A percentile compares a stretch with the other conserved stretches of the same genome.
Evolutionary conservation across 192 early-diverging fungal genomes (phyloP).

Genomic region (Rhizoclosmatium sp.): DNA sequence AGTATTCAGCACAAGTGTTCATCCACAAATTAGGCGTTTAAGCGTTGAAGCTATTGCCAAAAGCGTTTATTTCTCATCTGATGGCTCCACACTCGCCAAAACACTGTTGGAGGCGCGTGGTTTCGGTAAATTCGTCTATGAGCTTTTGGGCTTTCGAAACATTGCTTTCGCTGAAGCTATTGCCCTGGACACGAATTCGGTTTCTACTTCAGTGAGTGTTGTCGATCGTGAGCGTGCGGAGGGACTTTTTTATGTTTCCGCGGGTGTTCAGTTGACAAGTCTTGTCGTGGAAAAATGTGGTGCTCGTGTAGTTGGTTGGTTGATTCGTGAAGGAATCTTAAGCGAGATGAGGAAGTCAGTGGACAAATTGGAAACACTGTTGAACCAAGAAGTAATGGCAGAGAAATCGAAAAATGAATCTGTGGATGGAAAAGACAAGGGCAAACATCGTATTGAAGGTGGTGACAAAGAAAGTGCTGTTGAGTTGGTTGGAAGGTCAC

Average conservation of each 20-base stretch:
- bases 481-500: background rate
- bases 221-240: slow-evolving; percentile 52
- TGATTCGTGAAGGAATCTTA: slow-evolving; percentile 80
- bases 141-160: slow-evolving; percentile 48
- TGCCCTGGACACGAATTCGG: background rate
- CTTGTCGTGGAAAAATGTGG: slow-evolving; percentile 74
- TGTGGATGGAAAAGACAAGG: background rate
- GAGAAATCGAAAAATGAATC: background rate
- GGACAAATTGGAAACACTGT: slow-evolving; percentile 19
- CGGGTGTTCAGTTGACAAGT: slow-evolving; percentile 67
- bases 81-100: slow-evolving; percentile 50
- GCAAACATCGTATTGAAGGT: background rate
- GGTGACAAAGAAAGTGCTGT: background rate
- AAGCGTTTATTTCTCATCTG: slow-evolving; percentile 52
- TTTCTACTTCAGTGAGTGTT: slow-evolving; percentile 26
- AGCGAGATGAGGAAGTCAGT: slow-evolving; percentile 64
- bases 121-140: slow-evolving; percentile 61
- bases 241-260: slow-evolving; percentile 54
- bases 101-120: slow-evolving; percentile 53
- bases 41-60: slow-evolving; percentile 66
- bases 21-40: slow-evolving; percentile 62
- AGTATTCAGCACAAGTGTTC: slow-evolving; percentile 74
- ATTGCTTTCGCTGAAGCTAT: slow-evolving; percentile 31
- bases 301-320: slow-evolving; percentile 57
- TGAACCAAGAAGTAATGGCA: background rate